Percentiles rank a stretch among this genome's conserved stretches.
phyloP scores from a whole-genome alignment of 352 stramenopile genomes.

The Globisporangium nunn region DNA sequence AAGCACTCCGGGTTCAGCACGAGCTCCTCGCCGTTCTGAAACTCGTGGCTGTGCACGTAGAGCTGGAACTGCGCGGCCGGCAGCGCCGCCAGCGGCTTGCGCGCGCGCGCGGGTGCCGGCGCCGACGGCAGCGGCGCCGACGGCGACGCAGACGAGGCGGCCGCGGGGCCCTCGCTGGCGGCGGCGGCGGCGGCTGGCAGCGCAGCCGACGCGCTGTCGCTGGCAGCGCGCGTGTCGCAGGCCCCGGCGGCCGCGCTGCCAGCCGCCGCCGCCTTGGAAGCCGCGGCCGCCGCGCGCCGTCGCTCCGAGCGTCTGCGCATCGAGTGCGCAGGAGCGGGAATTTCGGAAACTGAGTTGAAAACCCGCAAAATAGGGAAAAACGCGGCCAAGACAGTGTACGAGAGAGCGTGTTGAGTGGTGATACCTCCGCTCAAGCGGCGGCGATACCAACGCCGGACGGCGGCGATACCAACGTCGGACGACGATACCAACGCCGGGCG shows the following conservation, averaged over 20 bases:
- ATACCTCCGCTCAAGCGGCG: no score
- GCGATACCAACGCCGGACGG: no score
- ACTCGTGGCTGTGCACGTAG: conserved; percentile 77
- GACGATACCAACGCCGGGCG: no score
- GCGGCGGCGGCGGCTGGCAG: conserved; percentile 6
- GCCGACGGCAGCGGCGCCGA: neutral
- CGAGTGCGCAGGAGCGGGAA: no score
- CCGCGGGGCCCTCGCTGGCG: neutral
- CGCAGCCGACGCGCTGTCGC: neutral
- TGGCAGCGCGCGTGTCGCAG: neutral
- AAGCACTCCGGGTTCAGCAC: conserved; percentile 79
- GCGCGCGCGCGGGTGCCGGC: conserved; percentile 3
- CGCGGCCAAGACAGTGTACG: neutral
- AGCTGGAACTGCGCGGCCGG: conserved; percentile 65
- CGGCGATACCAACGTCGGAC: no score
- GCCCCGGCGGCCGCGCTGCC: neutral
- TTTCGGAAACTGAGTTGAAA: neutral
- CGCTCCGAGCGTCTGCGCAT: conserved; percentile 50
- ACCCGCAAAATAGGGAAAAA: neutral
- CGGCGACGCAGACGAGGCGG: neutral
- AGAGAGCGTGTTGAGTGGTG: no score
- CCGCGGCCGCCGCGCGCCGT: conserved; percentile 28
- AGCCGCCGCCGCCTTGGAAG: conserved; percentile 7
- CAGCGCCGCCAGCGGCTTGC: conserved; percentile 42
- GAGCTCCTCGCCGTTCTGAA: conserved; percentile 74